These are phyloP conservation scores for Trichoderma hamatum DNA, from an alignment of 2,329 filamentous ascomycete genomes.

Conservation along the genomic window DNA sequence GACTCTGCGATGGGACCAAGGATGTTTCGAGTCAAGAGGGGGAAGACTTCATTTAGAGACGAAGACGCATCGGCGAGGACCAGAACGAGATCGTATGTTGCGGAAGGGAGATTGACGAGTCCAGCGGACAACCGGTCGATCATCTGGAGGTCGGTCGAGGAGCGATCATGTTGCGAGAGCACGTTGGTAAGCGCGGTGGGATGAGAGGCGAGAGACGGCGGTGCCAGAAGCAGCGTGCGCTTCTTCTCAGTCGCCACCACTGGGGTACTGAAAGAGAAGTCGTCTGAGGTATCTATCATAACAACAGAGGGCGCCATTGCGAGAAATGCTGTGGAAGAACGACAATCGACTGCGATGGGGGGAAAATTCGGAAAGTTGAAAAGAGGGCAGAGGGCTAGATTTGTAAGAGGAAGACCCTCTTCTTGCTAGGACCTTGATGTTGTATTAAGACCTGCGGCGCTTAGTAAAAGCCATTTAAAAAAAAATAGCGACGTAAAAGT, in stretches of 20 bases:
- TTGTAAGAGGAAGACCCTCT: slow-evolving; percentile 19
- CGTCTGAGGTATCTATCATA: slow-evolving; percentile 58
- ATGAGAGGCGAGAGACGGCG: slow-evolving; percentile 85
- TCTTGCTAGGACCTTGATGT: neutral
- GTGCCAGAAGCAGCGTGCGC: slow-evolving; percentile 82
- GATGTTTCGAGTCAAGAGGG: slow-evolving; percentile 60
- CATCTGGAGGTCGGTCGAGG: slow-evolving; percentile 90
- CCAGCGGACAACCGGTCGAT: slow-evolving; percentile 87
- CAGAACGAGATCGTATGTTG: slow-evolving; percentile 82
- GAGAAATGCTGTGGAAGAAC: neutral
- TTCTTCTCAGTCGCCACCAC: slow-evolving; percentile 38
- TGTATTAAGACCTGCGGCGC: slow-evolving; percentile 17
- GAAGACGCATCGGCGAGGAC: slow-evolving; percentile 69
- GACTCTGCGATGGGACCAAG: slow-evolving; percentile 25
- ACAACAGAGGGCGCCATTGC: slow-evolving; percentile 57
- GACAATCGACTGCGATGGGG: neutral
- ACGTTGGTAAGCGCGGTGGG: slow-evolving; percentile 74
- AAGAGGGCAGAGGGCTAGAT: slow-evolving; percentile 1
- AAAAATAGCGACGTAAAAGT: neutral
- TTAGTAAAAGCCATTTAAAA: slow-evolving; percentile 26
- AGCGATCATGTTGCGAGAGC: slow-evolving; percentile 73
- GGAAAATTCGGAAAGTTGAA: neutral
- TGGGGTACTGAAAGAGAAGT: slow-evolving; percentile 46
- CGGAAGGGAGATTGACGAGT: slow-evolving; percentile 72
- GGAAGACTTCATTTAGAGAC: slow-evolving; percentile 57